phyloP scores from a whole-genome alignment of 192 early-diverging fungal species.

The Coemansia sp. region DNA sequence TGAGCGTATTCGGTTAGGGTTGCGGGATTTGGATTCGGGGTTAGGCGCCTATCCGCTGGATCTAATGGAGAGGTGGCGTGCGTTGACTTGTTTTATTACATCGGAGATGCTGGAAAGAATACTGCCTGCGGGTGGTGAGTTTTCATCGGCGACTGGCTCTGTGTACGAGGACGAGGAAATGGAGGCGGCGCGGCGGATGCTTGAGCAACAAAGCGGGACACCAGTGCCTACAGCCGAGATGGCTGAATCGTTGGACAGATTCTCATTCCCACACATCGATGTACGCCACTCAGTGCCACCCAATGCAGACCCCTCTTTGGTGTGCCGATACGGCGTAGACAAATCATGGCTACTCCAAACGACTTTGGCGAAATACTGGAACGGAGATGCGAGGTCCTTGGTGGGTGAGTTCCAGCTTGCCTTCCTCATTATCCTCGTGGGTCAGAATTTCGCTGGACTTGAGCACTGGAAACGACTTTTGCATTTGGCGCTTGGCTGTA shows the following conservation, averaged over 20 bases:
- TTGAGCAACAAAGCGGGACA: conserved; percentile 5
- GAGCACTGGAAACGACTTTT: conserved; percentile 87
- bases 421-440: conserved; percentile 79
- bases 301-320: conserved; percentile 66
- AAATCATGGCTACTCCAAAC: conserved; percentile 80
- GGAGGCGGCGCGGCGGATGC: conserved; percentile 18
- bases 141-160: conserved; percentile 53
- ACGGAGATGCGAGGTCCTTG: conserved; percentile 55
- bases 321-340: conserved; percentile 84
- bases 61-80: conserved; percentile 76
- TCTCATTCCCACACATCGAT: conserved; percentile 75
- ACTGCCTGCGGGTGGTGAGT: conserved; percentile 58
- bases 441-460: conserved; percentile 84
- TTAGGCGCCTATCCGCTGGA: conserved; percentile 82
- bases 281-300: conserved; percentile 80
- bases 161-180: conserved; percentile 70
- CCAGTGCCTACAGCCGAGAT: neutral
- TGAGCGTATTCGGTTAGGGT: conserved; percentile 67
- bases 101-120: conserved; percentile 44
- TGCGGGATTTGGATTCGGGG: conserved; percentile 77
- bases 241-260: conserved; percentile 19
- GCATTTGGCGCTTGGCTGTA: conserved; percentile 68
- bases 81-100: conserved; percentile 72
- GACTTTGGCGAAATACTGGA: neutral
- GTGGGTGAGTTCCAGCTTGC: conserved; percentile 86